Evolutionary conservation across 176 grass and related monocot genomes (phyloP).

Genomic region (Pontederia crassipes): DNA sequence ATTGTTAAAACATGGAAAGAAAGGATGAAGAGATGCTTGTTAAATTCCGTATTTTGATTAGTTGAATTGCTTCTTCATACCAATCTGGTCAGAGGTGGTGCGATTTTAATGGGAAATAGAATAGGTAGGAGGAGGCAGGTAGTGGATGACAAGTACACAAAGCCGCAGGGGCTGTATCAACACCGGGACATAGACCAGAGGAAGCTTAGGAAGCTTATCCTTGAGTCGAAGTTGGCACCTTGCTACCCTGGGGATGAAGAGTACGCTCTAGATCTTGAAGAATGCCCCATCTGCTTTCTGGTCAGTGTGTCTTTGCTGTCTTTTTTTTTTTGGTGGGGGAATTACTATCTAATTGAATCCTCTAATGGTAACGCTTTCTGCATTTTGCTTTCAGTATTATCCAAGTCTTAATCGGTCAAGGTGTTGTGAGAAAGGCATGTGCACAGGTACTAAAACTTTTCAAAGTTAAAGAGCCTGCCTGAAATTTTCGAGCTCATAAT

Average conservation of each 20-base stretch:
- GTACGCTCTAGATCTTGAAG: conserved; percentile 48
- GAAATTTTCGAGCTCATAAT: too few relatives aligned
- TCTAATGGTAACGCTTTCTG: not conserved
- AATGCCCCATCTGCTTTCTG: conserved; percentile 98
- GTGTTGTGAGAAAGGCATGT: conserved; percentile 91
- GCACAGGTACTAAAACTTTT: conserved; percentile 46
- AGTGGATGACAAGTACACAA: conserved; percentile 80
- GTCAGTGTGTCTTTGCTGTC: conserved; percentile 27
- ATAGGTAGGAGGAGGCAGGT: conserved; percentile 31
- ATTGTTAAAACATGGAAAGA: too few relatives aligned
- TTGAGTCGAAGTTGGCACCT: conserved; percentile 83
- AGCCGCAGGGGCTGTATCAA: conserved; percentile 86
- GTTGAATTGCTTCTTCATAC: not conserved
- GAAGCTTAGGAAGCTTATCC: conserved; percentile 79
- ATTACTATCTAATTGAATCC: too few relatives aligned
- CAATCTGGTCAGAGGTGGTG: not conserved
- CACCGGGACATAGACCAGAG: conserved; percentile 72
- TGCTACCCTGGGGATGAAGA: conserved; percentile 77
- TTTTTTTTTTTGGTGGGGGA: not conserved
- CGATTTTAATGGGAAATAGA: conserved; percentile 38
- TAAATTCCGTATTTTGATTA: not conserved
- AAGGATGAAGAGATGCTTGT: not conserved
- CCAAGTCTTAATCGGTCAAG: conserved; percentile 82
- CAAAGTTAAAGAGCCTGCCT: too few relatives aligned
- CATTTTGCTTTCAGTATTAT: conserved; percentile 40